Base-by-base conservation (phyloP, 768 basidiomycete genomes). In the Myochromella boudieri region DNA sequence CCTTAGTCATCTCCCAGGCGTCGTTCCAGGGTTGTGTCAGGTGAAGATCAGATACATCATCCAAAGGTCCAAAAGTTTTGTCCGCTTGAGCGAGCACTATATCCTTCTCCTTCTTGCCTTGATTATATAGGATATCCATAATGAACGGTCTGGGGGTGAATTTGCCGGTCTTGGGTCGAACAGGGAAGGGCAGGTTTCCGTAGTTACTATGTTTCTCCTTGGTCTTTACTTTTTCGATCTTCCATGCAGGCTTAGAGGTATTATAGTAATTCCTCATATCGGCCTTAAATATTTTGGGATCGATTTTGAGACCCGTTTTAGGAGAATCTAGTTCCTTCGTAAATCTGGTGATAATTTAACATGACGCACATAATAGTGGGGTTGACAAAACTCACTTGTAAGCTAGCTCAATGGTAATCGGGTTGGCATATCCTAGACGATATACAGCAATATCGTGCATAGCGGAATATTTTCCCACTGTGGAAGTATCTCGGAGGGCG, bases 361-460 rank as follows among this genome's bases (percentile, higher is more conserved):
- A 25, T 24, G 21, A 28, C 29, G 49, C 14, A 20, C 14, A n/a
- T 2, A 17, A n/a, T 3, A n/a, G 43, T 41, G 17, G 18, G 22
- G n/a, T 14, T 3, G 14, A 15, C 24, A 2, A 26, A 11, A 41
- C 58, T 46, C 52, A 71, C 71, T 71, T 69, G 51, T 84, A 79
- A 0, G 82, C 84, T 2, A 87, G 66, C 12, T 72, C 68, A 3
- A 76, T 67, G 0, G 85, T 81, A 17, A 72, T 64, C 0, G 59
- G 57, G 46, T 81, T 68, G 0, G 40, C 45, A 47, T 85, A 87
- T 0, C 85, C 86, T 1, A 67, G 42, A 1, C 56, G 59, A 44
- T 85, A 83, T 3, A 77, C 70, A 0, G 79, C 67, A 28, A 74
- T 69, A 36, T 83, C 80, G 60, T 86, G 84, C 56, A 73, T 76